Evolutionary conservation across 768 basidiomycete genomes (phyloP).

Genomic region (Sutorius australiensis): DNA sequence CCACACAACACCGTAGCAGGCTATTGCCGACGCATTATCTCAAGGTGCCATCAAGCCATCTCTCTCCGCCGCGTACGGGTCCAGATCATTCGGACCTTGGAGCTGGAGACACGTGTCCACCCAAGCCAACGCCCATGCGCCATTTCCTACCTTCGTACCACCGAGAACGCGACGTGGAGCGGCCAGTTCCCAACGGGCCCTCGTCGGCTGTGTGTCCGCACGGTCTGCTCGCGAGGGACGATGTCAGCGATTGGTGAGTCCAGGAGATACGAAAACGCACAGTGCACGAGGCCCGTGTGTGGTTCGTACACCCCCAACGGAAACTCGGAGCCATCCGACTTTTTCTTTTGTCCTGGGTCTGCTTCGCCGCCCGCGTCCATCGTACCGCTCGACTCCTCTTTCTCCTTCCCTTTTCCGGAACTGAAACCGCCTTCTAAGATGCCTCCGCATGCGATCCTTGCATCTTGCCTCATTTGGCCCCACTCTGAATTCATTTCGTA

Average conservation of each 20-base stretch:
- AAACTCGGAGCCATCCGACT: slow-evolving; percentile 32
- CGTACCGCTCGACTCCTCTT: slow-evolving; percentile 28
- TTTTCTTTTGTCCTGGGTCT: slow-evolving; percentile 23
- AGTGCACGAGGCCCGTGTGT: slow-evolving; percentile 70
- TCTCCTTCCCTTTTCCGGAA: slow-evolving; percentile 32
- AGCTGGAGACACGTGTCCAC: slow-evolving; percentile 54
- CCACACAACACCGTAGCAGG: neutral
- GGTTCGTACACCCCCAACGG: slow-evolving; percentile 80
- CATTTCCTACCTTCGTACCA: slow-evolving; percentile 71
- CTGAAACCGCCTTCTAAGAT: slow-evolving; percentile 34
- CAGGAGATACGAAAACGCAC: slow-evolving; percentile 40
- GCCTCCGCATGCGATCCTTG: slow-evolving; percentile 50
- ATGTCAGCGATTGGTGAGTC: slow-evolving; percentile 3
- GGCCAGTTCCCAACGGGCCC: slow-evolving; percentile 54
- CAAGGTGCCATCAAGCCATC: slow-evolving; percentile 13
- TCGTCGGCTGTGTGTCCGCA: slow-evolving; percentile 71
- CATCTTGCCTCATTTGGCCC: slow-evolving; percentile 53
- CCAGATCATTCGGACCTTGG: slow-evolving; percentile 18
- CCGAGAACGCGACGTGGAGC: slow-evolving; percentile 56
- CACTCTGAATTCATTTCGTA: slow-evolving; percentile 62
- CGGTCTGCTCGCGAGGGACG: slow-evolving; percentile 49
- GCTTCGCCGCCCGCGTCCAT: slow-evolving; percentile 30
- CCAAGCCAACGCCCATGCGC: slow-evolving; percentile 80
- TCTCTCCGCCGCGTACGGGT: slow-evolving; percentile 20
- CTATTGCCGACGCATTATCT: slow-evolving; percentile 1